Evolutionary conservation across 1,284 basidiomycete genomes (phyloP), one percentile per base, ranked within the genome.

Genomic region (Stygiomarasmius scandens): DNA sequence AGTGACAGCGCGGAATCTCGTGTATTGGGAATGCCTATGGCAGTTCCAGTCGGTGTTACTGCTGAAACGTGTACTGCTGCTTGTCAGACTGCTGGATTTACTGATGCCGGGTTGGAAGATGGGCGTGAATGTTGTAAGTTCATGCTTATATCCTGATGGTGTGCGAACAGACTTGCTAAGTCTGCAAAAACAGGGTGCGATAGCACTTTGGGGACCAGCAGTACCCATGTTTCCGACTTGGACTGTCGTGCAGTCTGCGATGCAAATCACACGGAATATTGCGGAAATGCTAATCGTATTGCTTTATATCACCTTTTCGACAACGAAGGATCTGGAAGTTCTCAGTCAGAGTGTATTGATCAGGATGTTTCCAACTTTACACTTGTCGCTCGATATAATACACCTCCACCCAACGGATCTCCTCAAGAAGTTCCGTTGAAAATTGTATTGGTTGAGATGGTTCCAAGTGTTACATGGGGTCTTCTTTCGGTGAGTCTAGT

Each of bases 81-180:
- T 9, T 78, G 76, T 57, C 68, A 71, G 58, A 67, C 73, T 25
- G 66, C 72, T 12, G 69, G 63, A 22, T 75, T 69, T 59, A 50
- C 61, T 5, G 64, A 65, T 25, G 74, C 75, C 0, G 76, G 75
- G 36, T 58, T 76, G 29, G 76, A 78, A 63, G 68, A 71, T 54
- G 74, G 74, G 4, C 72, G 68, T 43, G 76, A 78, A 63, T 78
- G 76, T 59, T 78, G 76, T 77, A 60, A 23, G 74, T 54, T 34
- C 12, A 11, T 52, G 16, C 23, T 27, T 53, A 16, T n/a, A 43
- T 20, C n/a, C n/a, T 36, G 44, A 29, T 24, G 29, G 44, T 34
- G 27, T 43, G 20, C 45, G 14, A 10, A 16, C 29, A 14, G n/a
- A 53, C 8, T 23, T 11, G 27, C 45, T 25, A 44, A 34, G 49